Evolutionary conservation across 1,284 basidiomycete genomes (phyloP).

Genomic region (Lignosus rhinocerotis): DNA sequence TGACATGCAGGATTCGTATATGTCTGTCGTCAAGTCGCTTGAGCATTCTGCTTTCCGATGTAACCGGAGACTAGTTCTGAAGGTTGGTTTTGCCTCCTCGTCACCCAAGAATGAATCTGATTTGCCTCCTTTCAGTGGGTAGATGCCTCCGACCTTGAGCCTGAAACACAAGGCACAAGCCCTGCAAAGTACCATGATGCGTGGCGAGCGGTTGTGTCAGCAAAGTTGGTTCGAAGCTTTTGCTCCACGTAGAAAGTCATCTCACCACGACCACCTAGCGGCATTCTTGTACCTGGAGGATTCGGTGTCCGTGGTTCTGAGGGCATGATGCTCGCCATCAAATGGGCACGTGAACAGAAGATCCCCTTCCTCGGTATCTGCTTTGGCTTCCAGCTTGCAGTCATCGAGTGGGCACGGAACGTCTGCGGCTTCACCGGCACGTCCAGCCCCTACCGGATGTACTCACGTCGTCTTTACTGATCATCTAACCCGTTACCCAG

Average conservation of each 20-base stretch:
- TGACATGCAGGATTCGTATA: constrained; percentile 96
- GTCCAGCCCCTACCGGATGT: constrained; percentile 17
- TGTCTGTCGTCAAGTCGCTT: constrained; percentile 96
- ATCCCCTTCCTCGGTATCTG: constrained; percentile 97
- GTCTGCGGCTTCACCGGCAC: constrained; percentile 75
- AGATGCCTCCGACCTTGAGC: constrained; percentile 92
- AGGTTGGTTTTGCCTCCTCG: constrained; percentile 55
- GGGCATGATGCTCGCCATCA: constrained; percentile 97
- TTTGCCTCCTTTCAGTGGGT: constrained; percentile 76
- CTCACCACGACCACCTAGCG: constrained; percentile 47
- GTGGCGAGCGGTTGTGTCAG: constrained; percentile 91
- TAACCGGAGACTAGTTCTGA: constrained; percentile 78
- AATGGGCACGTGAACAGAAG: constrained; percentile 94
- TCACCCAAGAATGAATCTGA: not conserved
- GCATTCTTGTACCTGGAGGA: constrained; percentile 94
- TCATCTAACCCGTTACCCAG: constrained; percentile 38
- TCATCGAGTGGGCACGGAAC: constrained; percentile 92
- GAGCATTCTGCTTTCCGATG: constrained; percentile 97
- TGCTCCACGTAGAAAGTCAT: not conserved
- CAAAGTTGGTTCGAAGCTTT: constrained; percentile 58
- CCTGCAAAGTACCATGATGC: constrained; percentile 96
- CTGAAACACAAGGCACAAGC: constrained; percentile 72
- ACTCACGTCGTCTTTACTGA: not conserved
- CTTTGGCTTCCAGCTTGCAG: constrained; percentile 96
- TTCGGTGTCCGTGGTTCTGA: constrained; percentile 94